Base-by-base conservation (phyloP, 305 asterid species). In the Fraxinus platypoda region DNA sequence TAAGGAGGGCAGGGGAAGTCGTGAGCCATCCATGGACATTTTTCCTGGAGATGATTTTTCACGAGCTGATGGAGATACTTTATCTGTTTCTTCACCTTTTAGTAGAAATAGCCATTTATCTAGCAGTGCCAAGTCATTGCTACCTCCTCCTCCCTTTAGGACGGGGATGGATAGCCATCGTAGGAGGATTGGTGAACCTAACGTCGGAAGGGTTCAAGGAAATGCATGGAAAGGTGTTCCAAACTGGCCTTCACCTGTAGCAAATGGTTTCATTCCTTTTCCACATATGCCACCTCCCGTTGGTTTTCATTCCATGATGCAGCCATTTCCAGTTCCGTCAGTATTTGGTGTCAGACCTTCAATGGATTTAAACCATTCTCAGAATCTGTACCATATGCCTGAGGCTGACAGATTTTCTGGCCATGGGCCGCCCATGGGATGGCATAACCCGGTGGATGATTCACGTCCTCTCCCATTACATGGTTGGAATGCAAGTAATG, bases 151-250 rank as follows among this genome's bases (percentile, higher is more conserved):
- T 21, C 89, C 88, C 80, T 88, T 87, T 83, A 91, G 97, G 85
- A 81, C 91, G 30, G 90, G 91, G 81, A 84, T 89, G 33, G 99
- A 94, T 78, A 94, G 94, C 73, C 97, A 93, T 62, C 91, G 92
- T 85, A 90, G 98, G 89, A 94, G 97, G 82, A 86, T 82, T 49
- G 87, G 89, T 9, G 98, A 95, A 83, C 91, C 96, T 79, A 91
- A 84, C 80, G 83, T 90, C 89, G 95, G 94, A 85, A 90, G 98
- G 86, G 85, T 92, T 78, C 97, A 85, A 83, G 95, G 92, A 84
- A 92, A 89, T 88, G 87, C 92, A 87, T 95, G 99, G 99, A 92
- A 94, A 87, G 94, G 96, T 74, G 86, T 90, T 71, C 98, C 98
- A 75, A 93, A 82, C 85, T 95, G 99, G 99, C 93, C 92, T 52